A percentile compares a stretch with the other conserved stretches of the same genome.
Conservation (phyloP, 2,329 filamentous ascomycete species). For the Sporothrix dimorphospora region DNA sequence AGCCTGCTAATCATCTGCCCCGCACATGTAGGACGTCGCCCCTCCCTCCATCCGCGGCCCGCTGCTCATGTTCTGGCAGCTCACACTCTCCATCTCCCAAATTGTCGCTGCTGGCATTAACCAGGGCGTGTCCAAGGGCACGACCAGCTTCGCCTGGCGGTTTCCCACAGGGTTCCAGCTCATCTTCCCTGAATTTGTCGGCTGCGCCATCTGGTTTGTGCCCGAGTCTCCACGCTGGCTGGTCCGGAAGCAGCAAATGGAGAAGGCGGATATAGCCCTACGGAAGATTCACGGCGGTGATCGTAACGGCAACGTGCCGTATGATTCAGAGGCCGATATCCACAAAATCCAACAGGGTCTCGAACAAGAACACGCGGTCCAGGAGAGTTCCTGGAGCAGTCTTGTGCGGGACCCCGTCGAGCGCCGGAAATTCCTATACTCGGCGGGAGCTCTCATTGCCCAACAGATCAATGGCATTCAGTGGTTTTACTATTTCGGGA, state of each 20-base stretch:
- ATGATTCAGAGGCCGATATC: too few relatives aligned
- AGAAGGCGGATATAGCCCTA: too few relatives aligned
- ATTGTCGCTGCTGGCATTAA: conserved; percentile 44
- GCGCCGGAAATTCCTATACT: conserved; percentile 47
- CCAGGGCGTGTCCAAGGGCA: conserved; percentile 41
- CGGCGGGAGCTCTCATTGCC: conserved; percentile 48
- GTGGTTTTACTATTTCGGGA: conserved; percentile 51
- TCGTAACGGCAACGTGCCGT: too few relatives aligned
- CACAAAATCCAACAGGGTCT: too few relatives aligned
- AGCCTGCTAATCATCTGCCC: too few relatives aligned
- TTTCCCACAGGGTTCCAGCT: conserved; percentile 48
- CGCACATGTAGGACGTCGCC: conserved; percentile 41
- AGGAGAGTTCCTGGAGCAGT: too few relatives aligned
- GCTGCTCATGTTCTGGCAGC: conserved; percentile 38
- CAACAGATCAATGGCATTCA: conserved; percentile 56
- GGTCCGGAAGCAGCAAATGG: conserved; percentile 49
- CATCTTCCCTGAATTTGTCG: conserved; percentile 46
- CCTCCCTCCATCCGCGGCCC: conserved; percentile 36
- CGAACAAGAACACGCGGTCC: too few relatives aligned
- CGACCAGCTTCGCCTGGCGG: conserved; percentile 44
- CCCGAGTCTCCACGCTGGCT: conserved; percentile 55
- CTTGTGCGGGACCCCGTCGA: conserved; percentile 43
- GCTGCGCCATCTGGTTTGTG: conserved; percentile 46
- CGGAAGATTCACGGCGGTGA: too few relatives aligned
- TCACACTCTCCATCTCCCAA: conserved; percentile 45